A percentile compares a stretch with the other conserved stretches of the same genome.
Evolutionary conservation across 2,329 filamentous ascomycete genomes (phyloP).

Genomic region (Arthrobotrys entomopaga): DNA sequence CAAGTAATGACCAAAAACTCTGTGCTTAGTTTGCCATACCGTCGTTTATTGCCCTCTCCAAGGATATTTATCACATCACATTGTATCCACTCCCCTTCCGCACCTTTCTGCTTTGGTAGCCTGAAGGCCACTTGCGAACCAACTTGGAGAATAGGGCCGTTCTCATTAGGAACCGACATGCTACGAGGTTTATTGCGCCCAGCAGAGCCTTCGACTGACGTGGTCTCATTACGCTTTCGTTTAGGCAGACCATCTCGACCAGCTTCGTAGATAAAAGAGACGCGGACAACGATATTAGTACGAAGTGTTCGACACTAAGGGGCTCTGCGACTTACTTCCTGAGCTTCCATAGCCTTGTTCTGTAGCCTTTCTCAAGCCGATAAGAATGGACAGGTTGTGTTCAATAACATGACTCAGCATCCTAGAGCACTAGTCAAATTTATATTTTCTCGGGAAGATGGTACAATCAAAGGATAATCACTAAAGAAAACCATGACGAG

Average conservation of each 20-base stretch:
- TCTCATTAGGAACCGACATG: constrained; percentile 52
- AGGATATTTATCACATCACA: constrained; percentile 80
- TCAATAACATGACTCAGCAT: constrained; percentile 52
- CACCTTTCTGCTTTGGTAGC: constrained; percentile 63
- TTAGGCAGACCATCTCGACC: constrained; percentile 53
- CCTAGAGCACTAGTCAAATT: constrained; percentile 1
- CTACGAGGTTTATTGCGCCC: constrained; percentile 52
- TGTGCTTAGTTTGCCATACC: constrained; percentile 70
- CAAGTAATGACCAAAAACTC: background rate
- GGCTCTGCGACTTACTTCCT: constrained; percentile 24
- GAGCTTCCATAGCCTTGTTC: constrained; percentile 51
- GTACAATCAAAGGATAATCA: background rate
- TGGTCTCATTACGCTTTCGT: constrained; percentile 58
- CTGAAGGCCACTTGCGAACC: constrained; percentile 58
- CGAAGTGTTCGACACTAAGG: background rate
- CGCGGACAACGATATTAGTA: constrained; percentile 50
- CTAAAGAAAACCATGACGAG: background rate
- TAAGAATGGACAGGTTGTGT: constrained; percentile 52
- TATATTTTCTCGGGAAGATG: background rate
- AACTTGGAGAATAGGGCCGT: constrained; percentile 55
- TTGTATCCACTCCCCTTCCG: constrained; percentile 75
- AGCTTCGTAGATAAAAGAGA: constrained; percentile 36
- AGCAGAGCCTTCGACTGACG: constrained; percentile 57
- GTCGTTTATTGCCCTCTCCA: constrained; percentile 79
- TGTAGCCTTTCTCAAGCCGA: constrained; percentile 47